A percentile compares a stretch with the other conserved stretches of the same genome.
Conservation (phyloP, 192 early-diverging fungal species). For the Coemansia sp. region DNA sequence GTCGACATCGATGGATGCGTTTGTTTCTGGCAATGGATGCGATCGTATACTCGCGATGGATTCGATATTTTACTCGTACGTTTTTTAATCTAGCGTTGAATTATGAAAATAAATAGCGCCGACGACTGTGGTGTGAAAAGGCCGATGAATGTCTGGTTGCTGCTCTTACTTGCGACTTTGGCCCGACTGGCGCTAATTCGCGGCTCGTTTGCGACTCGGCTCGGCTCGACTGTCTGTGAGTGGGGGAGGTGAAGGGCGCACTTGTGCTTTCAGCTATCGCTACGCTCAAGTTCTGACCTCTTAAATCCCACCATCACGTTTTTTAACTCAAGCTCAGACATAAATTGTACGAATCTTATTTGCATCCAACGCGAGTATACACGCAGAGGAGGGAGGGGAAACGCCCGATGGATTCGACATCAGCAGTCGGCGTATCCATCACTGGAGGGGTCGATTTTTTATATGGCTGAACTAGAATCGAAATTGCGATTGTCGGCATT, state of each 20-base stretch:
- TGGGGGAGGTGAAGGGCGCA: not conserved
- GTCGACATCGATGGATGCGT: not conserved
- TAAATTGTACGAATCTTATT: constrained; percentile 2
- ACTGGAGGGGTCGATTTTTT: not conserved
- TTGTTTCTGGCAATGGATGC: not conserved
- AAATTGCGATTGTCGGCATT: not conserved
- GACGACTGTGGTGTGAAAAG: constrained; percentile 1
- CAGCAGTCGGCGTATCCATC: not conserved
- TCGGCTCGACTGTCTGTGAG: not conserved
- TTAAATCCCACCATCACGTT: not conserved
- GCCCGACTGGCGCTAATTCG: not conserved
- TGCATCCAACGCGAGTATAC: not conserved
- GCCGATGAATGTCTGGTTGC: not conserved
- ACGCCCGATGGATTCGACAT: not conserved
- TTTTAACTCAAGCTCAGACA: not conserved
- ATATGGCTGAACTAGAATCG: not conserved
- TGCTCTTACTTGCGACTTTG: not conserved
- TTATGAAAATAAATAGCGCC: not conserved
- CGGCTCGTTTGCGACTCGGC: not conserved
- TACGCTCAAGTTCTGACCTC: not conserved
- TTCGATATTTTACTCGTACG: constrained; percentile 7
- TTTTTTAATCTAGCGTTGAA: constrained; percentile 4
- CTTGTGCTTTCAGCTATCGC: not conserved
- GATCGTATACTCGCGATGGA: not conserved
- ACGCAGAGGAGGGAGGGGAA: not conserved